These are phyloP conservation scores for Talaromyces thailandensis DNA, from an alignment of 495 filamentous ascomycete genomes.

Conservation along the genomic window DNA sequence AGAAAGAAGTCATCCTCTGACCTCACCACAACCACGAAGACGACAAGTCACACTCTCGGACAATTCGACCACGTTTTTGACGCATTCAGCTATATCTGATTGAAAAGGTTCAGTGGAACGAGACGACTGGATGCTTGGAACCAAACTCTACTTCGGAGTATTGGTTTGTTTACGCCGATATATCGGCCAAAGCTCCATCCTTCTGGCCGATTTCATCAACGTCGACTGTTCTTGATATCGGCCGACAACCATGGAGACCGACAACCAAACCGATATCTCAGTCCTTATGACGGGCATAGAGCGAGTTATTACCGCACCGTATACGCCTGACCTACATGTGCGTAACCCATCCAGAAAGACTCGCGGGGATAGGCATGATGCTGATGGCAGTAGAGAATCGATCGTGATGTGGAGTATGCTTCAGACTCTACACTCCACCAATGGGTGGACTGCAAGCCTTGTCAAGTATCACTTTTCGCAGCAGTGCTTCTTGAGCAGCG, in stretches of 20 bases:
- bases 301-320: conserved; percentile 32
- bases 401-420: conserved; percentile 17
- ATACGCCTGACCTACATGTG: conserved; percentile 35
- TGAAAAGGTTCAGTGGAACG: background rate
- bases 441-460: conserved; percentile 38
- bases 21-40: background rate
- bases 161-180: background rate
- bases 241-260: background rate
- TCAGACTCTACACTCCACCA: conserved; percentile 12
- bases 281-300: conserved; percentile 24
- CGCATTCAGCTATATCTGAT: background rate
- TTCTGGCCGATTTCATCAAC: background rate
- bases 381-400: conserved; percentile 23
- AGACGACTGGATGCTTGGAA: background rate
- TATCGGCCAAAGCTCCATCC: background rate
- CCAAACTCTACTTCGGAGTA: background rate
- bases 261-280: background rate
- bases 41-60: background rate
- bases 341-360: background rate
- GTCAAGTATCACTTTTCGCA: conserved; percentile 32
- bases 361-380: background rate
- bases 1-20: background rate
- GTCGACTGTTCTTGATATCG: background rate
- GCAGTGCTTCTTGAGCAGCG: conserved; percentile 36
- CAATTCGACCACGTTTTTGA: background rate